These are phyloP conservation scores for Thoreauomyces humboldtii DNA, from an alignment of 192 early-diverging fungal genomes.

Conservation along the genomic window DNA sequence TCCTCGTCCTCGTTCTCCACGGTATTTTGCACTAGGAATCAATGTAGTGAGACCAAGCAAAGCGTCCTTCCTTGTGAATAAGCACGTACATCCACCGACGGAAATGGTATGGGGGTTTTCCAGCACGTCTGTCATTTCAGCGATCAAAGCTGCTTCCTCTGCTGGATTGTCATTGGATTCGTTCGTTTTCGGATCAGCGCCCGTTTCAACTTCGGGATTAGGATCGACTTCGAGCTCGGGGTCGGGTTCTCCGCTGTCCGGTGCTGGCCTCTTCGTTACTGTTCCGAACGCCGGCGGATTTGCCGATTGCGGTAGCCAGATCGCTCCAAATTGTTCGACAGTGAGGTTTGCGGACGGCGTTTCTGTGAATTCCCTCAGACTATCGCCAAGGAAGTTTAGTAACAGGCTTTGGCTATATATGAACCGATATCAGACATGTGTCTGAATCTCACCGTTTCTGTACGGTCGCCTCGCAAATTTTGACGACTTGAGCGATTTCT, in stretches of 20 bases:
- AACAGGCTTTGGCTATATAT: no score
- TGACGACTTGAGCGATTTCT: slow-evolving; percentile 88
- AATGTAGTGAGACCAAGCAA: no score
- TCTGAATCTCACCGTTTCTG: slow-evolving; percentile 64
- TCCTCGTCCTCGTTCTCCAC: slow-evolving; percentile 28
- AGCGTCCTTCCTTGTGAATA: no score
- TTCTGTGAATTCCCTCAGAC: slow-evolving; percentile 74
- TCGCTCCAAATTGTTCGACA: slow-evolving; percentile 74
- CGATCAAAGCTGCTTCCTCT: neutral
- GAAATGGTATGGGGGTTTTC: neutral
- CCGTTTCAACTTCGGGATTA: no score
- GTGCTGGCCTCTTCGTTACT: slow-evolving; percentile 26
- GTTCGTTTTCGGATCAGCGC: no score
- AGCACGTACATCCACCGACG: no score
- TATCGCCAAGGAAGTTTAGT: no score
- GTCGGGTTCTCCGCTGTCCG: slow-evolving; percentile 15
- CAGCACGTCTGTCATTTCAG: neutral
- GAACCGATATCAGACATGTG: no score
- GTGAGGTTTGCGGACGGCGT: slow-evolving; percentile 76
- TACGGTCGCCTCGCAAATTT: slow-evolving; percentile 85
- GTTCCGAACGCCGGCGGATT: slow-evolving; percentile 81
- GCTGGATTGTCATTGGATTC: no score
- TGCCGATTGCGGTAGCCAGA: slow-evolving; percentile 77
- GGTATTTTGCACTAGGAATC: slow-evolving; percentile 2
- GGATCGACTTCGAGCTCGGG: no score